Base-by-base conservation (phyloP, 2,329 filamentous ascomycete species). In the Aspergillus neotritici region DNA sequence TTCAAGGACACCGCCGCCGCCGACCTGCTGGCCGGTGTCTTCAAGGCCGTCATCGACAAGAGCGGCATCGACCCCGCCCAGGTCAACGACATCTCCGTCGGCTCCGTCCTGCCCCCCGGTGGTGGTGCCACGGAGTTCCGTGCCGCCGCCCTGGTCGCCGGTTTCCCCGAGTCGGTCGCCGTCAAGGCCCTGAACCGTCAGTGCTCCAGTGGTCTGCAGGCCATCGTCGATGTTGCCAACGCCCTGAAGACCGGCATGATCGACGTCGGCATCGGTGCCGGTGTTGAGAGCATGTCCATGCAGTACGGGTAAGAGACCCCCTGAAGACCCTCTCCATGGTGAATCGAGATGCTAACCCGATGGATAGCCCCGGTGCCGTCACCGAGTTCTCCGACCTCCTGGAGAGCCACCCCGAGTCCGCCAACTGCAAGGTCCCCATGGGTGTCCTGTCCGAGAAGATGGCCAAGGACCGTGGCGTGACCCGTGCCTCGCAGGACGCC, bases 401-500 rank as follows among this genome's bases (percentile, higher is more conserved):
- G 51, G 87, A 96, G 63, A 79, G 74, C 58, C 79, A 91, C 74
- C 77, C 81, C 52, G 84, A 93, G 64, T 79, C 90, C 16, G 86
- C 86, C 60, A 94, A 96, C 78, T 98, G 93, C 82, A 96, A 94
- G 74, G 91, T 97, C 3, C 84, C 89, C 65, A 97, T 97, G 93
- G 91, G 91, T 57, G 79, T 89, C 9, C 76, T 97, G 38, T 95
- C 88, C 21, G 93, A 98, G 71, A 70, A 91, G 61, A 96, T 97
- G 91, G 93, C 91, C 55, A 86, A 88, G 70, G 88, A 89, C 65
- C 81, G 84, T 59, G 75, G 77, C 46, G 80, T 97, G 61, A 61
- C 73, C 44, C 84, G 93, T 49, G 71, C 75, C 9, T 73, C 78
- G 40, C 93, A 97, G 70, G 93, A 98, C 65, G 80, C 80, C n/a